These are phyloP conservation scores for Castanea sativa DNA, from an alignment of 306 rosid species.

Conservation along the genomic window DNA sequence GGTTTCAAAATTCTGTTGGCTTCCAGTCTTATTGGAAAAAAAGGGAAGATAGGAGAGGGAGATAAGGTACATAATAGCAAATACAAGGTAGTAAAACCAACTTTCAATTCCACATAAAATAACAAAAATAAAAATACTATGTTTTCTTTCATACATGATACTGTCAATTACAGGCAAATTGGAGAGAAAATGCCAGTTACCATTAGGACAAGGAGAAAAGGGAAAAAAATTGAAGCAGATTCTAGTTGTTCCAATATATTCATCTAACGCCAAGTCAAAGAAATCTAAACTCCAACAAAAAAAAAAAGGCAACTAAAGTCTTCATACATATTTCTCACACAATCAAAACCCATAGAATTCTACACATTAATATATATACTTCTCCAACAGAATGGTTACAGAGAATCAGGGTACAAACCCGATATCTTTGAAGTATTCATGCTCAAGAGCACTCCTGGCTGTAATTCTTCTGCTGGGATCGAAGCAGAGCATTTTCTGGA, in stretches of 20 bases:
- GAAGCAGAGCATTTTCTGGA: conserved; percentile 95
- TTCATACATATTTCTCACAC: conserved; percentile 59
- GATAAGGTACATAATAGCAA: background rate
- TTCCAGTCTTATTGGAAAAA: background rate
- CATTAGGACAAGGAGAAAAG: background rate
- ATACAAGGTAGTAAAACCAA: background rate
- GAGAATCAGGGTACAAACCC: conserved; percentile 70
- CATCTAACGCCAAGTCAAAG: conserved; percentile 19
- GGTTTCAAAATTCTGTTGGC: background rate
- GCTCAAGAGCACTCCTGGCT: conserved; percentile 93
- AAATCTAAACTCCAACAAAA: conserved; percentile 4
- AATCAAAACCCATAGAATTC: conserved; percentile 53
- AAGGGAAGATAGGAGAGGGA: background rate
- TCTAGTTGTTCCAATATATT: conserved; percentile 25
- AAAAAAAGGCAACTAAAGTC: conserved; percentile 8
- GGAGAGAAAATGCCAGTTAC: too few relatives aligned
- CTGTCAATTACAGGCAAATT: conserved; percentile 23
- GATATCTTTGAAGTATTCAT: conserved; percentile 93
- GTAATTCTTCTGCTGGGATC: conserved; percentile 94
- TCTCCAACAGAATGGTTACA: conserved; percentile 23
- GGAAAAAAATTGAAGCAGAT: conserved; percentile 23
- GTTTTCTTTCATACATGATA: background rate
- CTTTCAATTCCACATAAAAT: conserved; percentile 12
- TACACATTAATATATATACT: conserved; percentile 65
- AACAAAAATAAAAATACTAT: background rate